Conservation (phyloP, 139 green algal genomes). For the Tetraselmis striata region DNA sequence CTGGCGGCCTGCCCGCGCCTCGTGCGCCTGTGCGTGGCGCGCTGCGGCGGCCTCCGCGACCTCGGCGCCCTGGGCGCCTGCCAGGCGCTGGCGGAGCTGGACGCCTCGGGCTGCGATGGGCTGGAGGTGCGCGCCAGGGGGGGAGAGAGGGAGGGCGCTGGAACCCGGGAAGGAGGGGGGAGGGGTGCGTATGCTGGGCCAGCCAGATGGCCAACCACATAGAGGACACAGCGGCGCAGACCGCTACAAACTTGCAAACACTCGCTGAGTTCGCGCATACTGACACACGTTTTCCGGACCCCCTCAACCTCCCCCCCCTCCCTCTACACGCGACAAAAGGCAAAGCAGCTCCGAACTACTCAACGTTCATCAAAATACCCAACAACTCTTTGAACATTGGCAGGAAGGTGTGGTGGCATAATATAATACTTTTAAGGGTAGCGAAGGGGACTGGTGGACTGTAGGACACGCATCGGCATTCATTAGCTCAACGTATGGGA, state of each 20-base stretch:
- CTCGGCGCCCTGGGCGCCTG: not conserved
- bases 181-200: not conserved
- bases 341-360: not conserved
- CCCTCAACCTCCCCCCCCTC: not conserved
- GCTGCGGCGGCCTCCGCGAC: not conserved
- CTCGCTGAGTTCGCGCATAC: no score
- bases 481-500: no score
- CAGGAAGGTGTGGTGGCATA: no score
- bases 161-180: not conserved
- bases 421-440: no score
- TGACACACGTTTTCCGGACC: not conserved
- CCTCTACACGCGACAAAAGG: not conserved
- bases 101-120: not conserved
- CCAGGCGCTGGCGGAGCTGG: not conserved
- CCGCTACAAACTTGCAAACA: no score
- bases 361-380: not conserved
- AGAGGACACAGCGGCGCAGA: no score
- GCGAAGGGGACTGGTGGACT: no score
- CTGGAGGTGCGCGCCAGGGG: not conserved
- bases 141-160: not conserved
- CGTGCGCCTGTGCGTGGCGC: not conserved
- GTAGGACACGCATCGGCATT: no score
- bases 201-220: not conserved
- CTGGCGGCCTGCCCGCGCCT: not conserved
- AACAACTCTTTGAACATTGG: no score